Evolutionary conservation across 2,329 filamentous ascomycete species (phyloP), one percentile per base, ranked within the genome.

Genomic region (Colletotrichum cereale): DNA sequence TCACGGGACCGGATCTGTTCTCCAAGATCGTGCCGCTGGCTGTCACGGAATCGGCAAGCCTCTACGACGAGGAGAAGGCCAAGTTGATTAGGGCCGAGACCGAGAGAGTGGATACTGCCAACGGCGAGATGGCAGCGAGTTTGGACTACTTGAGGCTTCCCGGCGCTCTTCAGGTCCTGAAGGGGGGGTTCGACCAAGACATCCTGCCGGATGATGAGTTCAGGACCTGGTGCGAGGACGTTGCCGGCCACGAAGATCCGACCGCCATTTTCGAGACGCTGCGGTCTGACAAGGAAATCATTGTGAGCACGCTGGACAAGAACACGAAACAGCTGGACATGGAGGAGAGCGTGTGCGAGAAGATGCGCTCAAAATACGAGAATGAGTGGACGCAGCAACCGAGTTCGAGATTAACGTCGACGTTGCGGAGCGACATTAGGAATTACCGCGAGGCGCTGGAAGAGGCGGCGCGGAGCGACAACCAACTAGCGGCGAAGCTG

Each of bases 21-120:
- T 91, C 96, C 75, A 97, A 97, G 80, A 97, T 99, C 72, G 94
- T 98, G 2, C 96, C 96, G 0, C 92, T 98, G 84, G 93, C 95
- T 3, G 96, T 99, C 1, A 99, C 96, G 0, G 96, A 99, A 81
- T 97, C 94, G 31, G 96, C 96, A 16, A 98, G 96, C 84, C 84
- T 98, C 76, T 99, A 99, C 80, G 96, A 98, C 74, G 96, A 99
- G 82, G 96, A 99, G 80, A 99, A 99, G 83, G 96, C 96, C 16
- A 98, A 99, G 81, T 84, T 99, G 68, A 91, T 98, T 50, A 90
- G 96, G 68, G 96, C 96, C 2, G 97, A 99, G 82, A 95, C 94
- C 0, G 96, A 99, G 81, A 91, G 94, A 75, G 95, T 97, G 1
- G 96, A 98, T 76, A 91, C 92, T 42, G 96, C 96, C 21, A 97